Conservation (phyloP, 2,329 filamentous ascomycete species). For the Xylaria sp. region DNA sequence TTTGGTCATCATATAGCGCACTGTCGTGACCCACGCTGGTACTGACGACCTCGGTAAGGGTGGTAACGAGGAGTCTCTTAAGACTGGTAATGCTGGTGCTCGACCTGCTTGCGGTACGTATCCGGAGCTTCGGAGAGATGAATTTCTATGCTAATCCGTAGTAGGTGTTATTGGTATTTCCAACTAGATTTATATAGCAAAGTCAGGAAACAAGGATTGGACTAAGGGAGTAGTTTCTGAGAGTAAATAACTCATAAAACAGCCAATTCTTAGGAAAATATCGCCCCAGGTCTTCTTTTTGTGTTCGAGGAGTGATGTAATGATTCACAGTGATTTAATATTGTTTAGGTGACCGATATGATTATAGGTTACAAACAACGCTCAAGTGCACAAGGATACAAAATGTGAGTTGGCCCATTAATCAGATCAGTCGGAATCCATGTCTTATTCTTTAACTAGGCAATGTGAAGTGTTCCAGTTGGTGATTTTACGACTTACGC, state of each 20-base stretch:
- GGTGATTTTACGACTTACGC: background rate
- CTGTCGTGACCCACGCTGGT: slow-evolving; percentile 91
- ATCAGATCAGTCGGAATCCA: background rate
- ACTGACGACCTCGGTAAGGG: slow-evolving; percentile 97
- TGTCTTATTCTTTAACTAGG: background rate
- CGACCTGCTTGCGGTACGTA: slow-evolving; percentile 91
- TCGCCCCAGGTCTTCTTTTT: background rate
- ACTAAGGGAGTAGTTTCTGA: slow-evolving; percentile 14
- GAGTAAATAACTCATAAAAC: slow-evolving; percentile 16
- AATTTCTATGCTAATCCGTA: slow-evolving; percentile 23
- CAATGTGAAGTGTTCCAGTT: background rate
- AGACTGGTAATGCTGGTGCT: slow-evolving; percentile 94
- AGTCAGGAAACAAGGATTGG: slow-evolving; percentile 2
- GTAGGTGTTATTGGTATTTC: slow-evolving; percentile 89
- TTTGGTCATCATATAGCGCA: slow-evolving; percentile 70
- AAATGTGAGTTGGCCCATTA: background rate
- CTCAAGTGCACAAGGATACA: background rate
- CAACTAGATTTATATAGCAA: slow-evolving; percentile 60
- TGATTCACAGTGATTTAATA: background rate
- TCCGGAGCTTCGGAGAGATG: background rate
- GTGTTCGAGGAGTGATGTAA: background rate
- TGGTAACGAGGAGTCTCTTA: slow-evolving; percentile 92
- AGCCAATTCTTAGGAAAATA: slow-evolving; percentile 16
- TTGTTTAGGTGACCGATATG: background rate
- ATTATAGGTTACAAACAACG: background rate